A percentile compares a stretch with the other conserved stretches of the same genome.
phyloP scores from a whole-genome alignment of 192 early-diverging fungal genomes.

The Pecoramyces ruminantium region DNA sequence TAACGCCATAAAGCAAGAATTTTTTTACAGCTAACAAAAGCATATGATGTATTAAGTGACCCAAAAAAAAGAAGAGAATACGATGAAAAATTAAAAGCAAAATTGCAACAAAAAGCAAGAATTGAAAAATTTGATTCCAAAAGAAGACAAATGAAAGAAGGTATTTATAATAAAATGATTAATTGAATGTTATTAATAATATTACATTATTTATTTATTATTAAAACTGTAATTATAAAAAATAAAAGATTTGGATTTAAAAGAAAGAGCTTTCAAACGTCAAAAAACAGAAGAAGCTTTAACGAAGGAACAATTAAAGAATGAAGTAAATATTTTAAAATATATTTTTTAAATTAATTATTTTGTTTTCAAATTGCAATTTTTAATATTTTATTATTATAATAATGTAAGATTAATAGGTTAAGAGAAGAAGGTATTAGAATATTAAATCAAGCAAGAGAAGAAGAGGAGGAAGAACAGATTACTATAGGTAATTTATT shows the following conservation, averaged over 20 bases:
- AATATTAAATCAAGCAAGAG: not conserved
- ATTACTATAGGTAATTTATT: not conserved
- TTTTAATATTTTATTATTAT: no score
- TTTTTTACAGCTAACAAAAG: slow-evolving; percentile 2
- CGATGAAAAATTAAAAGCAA: not conserved
- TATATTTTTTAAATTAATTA: no score
- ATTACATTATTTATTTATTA: no score
- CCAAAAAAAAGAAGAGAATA: slow-evolving; percentile 1
- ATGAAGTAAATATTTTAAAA: not conserved
- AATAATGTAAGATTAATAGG: not conserved
- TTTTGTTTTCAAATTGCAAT: no score
- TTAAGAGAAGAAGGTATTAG: not conserved
- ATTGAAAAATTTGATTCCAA: not conserved
- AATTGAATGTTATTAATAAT: no score
- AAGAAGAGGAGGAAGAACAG: not conserved
- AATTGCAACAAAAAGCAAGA: not conserved
- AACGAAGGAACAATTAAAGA: not conserved
- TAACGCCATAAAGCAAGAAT: not conserved
- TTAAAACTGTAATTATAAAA: not conserved
- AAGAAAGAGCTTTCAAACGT: not conserved
- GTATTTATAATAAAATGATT: no score
- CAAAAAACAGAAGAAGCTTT: not conserved
- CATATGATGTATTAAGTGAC: slow-evolving; percentile 3
- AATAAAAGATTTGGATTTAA: not conserved
- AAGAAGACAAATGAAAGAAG: not conserved